A percentile compares a stretch with the other conserved stretches of the same genome.
phyloP scores from a whole-genome alignment of 2,329 filamentous ascomycete species.

The Simplicillium sp. region DNA sequence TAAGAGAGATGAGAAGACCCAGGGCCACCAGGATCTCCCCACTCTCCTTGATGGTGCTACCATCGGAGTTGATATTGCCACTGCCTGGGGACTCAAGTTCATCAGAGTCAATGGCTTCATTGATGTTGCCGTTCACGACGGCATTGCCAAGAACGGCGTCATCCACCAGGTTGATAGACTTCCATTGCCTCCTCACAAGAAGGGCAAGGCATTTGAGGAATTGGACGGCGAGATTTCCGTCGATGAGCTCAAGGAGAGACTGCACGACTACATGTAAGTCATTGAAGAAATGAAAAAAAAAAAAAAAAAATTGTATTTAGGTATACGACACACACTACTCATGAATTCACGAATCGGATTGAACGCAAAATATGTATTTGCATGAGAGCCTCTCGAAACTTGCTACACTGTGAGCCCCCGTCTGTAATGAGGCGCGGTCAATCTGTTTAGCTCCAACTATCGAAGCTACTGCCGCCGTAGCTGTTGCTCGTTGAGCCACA shows the following conservation, averaged over 20 bases:
- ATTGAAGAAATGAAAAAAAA: too few species aligned
- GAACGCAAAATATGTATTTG: too few species aligned
- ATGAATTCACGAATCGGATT: too few species aligned
- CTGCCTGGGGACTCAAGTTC: slow-evolving; percentile 56
- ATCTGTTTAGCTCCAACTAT: too few species aligned
- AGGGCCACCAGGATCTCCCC: slow-evolving; percentile 57
- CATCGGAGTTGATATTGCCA: slow-evolving; percentile 61
- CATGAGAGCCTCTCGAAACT: too few species aligned
- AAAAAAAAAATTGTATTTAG: too few species aligned
- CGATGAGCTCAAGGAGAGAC: slow-evolving; percentile 12
- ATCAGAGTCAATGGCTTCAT: slow-evolving; percentile 70
- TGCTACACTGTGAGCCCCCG: too few species aligned
- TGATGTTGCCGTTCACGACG: slow-evolving; percentile 58
- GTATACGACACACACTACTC: too few species aligned
- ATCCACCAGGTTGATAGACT: slow-evolving; percentile 68
- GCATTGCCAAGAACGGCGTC: slow-evolving; percentile 68
- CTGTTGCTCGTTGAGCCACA: too few species aligned
- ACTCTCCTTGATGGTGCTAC: slow-evolving; percentile 60
- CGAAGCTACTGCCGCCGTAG: too few species aligned
- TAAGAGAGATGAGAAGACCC: slow-evolving; percentile 17
- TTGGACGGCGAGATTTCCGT: slow-evolving; percentile 6
- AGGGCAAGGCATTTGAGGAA: slow-evolving; percentile 10
- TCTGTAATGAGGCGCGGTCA: too few species aligned
- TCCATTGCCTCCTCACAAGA: slow-evolving; percentile 63
- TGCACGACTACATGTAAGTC: slow-evolving; percentile 9